phyloP scores from a whole-genome alignment of 495 filamentous ascomycete genomes.

The Talaromyces wortmannii region DNA sequence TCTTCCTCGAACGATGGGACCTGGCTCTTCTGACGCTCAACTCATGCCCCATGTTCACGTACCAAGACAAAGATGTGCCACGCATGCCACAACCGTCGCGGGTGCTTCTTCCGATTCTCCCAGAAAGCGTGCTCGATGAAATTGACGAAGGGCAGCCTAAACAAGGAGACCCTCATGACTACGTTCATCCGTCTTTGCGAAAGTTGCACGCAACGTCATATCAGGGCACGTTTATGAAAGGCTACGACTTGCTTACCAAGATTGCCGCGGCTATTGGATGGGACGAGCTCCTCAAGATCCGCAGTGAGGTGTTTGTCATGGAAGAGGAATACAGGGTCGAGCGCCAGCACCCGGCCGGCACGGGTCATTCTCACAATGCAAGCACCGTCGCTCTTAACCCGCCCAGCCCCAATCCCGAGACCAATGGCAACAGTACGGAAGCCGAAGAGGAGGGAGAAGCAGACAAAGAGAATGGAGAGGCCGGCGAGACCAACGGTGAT shows the following conservation, averaged over 20 bases:
- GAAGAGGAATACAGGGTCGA: conserved; percentile 96
- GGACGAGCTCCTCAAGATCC: conserved; percentile 88
- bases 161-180: conserved; percentile 62
- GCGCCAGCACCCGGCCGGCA: conserved; percentile 57
- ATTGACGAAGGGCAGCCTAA: conserved; percentile 85
- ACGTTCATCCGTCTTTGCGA: conserved; percentile 78
- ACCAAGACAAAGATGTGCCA: conserved; percentile 94
- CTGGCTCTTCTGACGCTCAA: conserved; percentile 90
- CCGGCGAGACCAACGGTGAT: conserved; percentile 18
- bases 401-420: conserved; percentile 44
- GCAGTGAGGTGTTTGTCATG: conserved; percentile 98
- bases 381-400: conserved; percentile 68
- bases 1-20: conserved; percentile 90
- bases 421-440: conserved; percentile 29
- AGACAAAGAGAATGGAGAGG: conserved; percentile 12
- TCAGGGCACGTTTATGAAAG: conserved; percentile 90
- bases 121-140: conserved; percentile 89
- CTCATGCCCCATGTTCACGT: conserved; percentile 99
- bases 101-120: conserved; percentile 76
- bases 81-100: conserved; percentile 86
- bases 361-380: conserved; percentile 51
- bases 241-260: conserved; percentile 89
- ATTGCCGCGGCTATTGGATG: conserved; percentile 94
- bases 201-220: conserved; percentile 84
- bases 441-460: conserved; percentile 27